Evolutionary conservation across 306 rosid genomes (phyloP), one percentile per base, ranked within the genome.

Genomic region (Lithocarpus polystachyus): DNA sequence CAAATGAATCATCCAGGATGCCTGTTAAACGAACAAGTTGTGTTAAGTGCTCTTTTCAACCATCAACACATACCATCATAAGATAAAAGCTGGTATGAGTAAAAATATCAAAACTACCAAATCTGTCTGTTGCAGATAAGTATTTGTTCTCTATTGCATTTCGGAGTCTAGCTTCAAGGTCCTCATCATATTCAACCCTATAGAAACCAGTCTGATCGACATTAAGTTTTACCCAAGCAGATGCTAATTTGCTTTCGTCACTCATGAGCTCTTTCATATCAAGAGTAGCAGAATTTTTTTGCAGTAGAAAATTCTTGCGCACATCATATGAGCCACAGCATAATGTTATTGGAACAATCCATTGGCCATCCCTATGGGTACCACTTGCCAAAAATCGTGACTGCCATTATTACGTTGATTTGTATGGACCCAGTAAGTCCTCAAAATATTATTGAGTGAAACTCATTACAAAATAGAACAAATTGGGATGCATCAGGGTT

Each of bases 191-290:
- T 69, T 94, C 89, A 89, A 94, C 98, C 86, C 98, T 80, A 86
- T 94, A 94, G 81, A 94, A 92, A 80, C 98, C 98, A 82, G 98
- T 31, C 89, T 94, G 98, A 59, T 91, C 97, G 87, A 92, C 97
- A 84, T 94, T 92, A 79, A 94, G 80, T 82, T 94, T 94, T 83
- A 92, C 84, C 97, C 97, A 94, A 76, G 81, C 56, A 79, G 77
- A 68, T 24, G 7, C 54, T 55, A 79, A 71, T 73, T 35, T 83
- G 61, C 65, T 81, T 64, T 51, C 37, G 35, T 80, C 83, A 75
- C 87, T 82, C 24, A 83, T 53, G 57, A 82, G 74, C 75, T 90
- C 92, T 64, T 82, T 87, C 57, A 87, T 60, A 81, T 92, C 95
- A 72, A 71, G 82, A 71, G 87, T 78, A 79, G 81, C 87, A 56